Base-by-base conservation (phyloP, 2,329 filamentous ascomycete species). In the Plectosphaerella sp. region DNA sequence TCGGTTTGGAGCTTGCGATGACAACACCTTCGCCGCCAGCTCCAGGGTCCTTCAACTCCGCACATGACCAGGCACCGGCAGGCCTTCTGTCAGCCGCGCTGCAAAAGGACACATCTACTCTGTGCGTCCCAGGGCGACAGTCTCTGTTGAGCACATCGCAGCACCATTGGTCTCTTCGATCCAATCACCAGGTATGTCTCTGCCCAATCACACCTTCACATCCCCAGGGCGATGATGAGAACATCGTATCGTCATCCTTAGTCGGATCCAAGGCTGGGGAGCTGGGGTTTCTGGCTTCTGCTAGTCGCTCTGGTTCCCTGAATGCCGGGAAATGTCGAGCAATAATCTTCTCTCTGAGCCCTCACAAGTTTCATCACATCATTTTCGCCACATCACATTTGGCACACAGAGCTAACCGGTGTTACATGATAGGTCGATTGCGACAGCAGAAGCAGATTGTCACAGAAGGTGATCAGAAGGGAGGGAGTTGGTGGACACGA, bases 221-320 rank as follows among this genome's bases (percentile, higher is more conserved):
- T 45, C 41, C 41, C 25, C 11, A 16, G 49, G 64, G 64, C 59
- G 64, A 87, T 93, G 91, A 95, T 93, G 91, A 94, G 84, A 91
- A 77, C 69, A 73, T 80, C 74, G 79, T 91, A 92, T 91, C 88
- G 89, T 95, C 91, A 95, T 96, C 91, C 91, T 95, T 95, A 95
- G 89, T 78, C 91, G 81, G 86, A 95, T 70, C 65, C 52, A 48
- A 52, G 56, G 52, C 46, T 58, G 62, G 66, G 67, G 62, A 49
- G 48, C 45, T 37, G 37, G 50, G 49, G 45, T 22, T 41, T 24
- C 45, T 37, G 52, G 41, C 49, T 33, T 51, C 25, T 33, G 37
- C 47, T 22, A 37, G 25, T 18, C 45, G 35, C 50, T 45, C 36
- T 49, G 56, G 70, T 58, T 59, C 54, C 57, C 63, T 58, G 53